Conservation (phyloP, 441 rosid species). For the Croton laevigatus region DNA sequence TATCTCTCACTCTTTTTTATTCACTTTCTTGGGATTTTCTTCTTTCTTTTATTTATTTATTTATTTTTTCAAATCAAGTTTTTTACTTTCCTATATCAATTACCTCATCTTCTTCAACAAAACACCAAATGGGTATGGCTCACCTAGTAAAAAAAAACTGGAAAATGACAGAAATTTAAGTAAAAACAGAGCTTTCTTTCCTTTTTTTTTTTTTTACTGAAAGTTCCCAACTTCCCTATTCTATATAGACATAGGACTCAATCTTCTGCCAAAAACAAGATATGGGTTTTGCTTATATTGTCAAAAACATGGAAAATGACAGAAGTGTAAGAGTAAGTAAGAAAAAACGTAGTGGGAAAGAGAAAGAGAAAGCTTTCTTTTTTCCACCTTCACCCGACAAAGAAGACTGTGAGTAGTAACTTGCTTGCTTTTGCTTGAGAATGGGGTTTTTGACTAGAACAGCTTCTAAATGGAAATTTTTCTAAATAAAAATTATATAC, state of each 20-base stretch:
- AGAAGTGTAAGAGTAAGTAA: neutral
- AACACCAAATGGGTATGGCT: slow-evolving; percentile 14
- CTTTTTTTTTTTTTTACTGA: neutral
- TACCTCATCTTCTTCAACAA: neutral
- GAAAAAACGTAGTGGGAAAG: slow-evolving; percentile 16
- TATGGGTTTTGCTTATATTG: slow-evolving; percentile 8
- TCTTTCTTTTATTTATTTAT: neutral
- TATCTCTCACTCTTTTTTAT: slow-evolving; percentile 13
- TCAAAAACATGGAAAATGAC: slow-evolving; percentile 17
- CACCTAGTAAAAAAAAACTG: slow-evolving; percentile 12
- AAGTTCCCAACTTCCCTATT: slow-evolving; percentile 20
- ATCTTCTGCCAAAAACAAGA: neutral
- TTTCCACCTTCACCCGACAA: slow-evolving; percentile 48
- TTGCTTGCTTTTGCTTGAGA: slow-evolving; percentile 19
- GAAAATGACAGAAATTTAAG: slow-evolving; percentile 11
- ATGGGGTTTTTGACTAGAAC: slow-evolving; percentile 42
- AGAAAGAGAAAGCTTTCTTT: slow-evolving; percentile 15
- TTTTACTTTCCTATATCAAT: slow-evolving; percentile 22
- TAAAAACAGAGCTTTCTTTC: neutral
- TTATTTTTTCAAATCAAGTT: neutral
- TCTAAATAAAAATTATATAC: slow-evolving; percentile 7
- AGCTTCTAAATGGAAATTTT: slow-evolving; percentile 22
- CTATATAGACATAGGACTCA: neutral
- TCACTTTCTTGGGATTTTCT: slow-evolving; percentile 18
- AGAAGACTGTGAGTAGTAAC: slow-evolving; percentile 36